Percentiles rank a stretch among this genome's conserved stretches.
Evolutionary conservation across 2,329 filamentous ascomycete genomes (phyloP).

Genomic region (Corynespora cassiicola): DNA sequence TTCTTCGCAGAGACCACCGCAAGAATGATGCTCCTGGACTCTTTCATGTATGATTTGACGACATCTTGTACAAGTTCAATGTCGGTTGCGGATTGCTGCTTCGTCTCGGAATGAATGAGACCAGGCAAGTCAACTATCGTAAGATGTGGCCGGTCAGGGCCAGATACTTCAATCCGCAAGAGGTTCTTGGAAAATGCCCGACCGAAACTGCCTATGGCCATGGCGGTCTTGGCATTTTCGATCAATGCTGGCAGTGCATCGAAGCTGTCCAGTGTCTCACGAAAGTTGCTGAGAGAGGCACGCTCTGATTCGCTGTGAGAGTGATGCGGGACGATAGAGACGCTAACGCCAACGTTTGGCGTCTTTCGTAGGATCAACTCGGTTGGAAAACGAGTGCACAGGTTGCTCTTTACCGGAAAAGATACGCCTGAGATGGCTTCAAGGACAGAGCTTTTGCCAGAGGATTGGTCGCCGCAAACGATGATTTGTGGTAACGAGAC

Average conservation of each 20-base stretch:
- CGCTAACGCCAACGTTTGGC: slow-evolving; percentile 41
- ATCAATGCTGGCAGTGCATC: slow-evolving; percentile 31
- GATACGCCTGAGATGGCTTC: slow-evolving; percentile 53
- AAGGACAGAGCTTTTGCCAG: slow-evolving; percentile 23
- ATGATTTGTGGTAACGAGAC: slow-evolving; percentile 12
- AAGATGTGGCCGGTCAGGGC: slow-evolving; percentile 17
- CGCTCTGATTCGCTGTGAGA: slow-evolving; percentile 4
- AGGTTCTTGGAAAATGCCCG: slow-evolving; percentile 17
- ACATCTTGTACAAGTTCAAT: slow-evolving; percentile 55
- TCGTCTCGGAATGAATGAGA: slow-evolving; percentile 56
- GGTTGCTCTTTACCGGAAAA: slow-evolving; percentile 47
- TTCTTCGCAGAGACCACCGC: slow-evolving; percentile 51
- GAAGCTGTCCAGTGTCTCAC: slow-evolving; percentile 12
- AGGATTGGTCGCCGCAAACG: slow-evolving; percentile 17
- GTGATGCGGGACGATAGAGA: slow-evolving; percentile 45
- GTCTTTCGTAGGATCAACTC: slow-evolving; percentile 61
- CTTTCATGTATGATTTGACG: slow-evolving; percentile 46
- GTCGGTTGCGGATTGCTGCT: slow-evolving; percentile 54
- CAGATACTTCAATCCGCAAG: slow-evolving; percentile 19
- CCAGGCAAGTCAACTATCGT: slow-evolving; percentile 59
- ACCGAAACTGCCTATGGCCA: slow-evolving; percentile 43
- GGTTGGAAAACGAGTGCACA: slow-evolving; percentile 67
- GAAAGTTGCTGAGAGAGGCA: slow-evolving; percentile 8
- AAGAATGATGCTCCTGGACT: slow-evolving; percentile 50
- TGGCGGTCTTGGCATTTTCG: slow-evolving; percentile 56